Base-by-base conservation (phyloP, 805 yeast species). In the Sugiyamaella smithiae region DNA sequence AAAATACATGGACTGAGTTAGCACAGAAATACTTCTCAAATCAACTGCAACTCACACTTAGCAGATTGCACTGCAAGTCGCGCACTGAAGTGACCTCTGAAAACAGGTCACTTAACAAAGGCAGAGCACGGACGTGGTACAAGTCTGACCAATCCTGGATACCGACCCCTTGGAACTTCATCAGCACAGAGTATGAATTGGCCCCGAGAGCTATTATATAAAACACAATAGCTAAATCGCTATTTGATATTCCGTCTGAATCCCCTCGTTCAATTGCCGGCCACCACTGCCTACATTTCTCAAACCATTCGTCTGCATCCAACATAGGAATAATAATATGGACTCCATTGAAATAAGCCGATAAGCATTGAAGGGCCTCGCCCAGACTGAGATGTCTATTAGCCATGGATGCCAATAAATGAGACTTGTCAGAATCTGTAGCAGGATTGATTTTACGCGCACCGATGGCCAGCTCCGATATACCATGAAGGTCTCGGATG, bases 121-220 rank as follows among this genome's bases (percentile, higher is more conserved):
- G 38, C 5, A 35, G 20, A 4, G 38, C 38, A 4, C 38, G 19
- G 4, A 35, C 12, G 16, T 35, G 22, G 38, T 35, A 35, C 7
- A 35, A 20, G 12, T 35, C 12, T 16, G 38, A 35, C 38, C 38
- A 35, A 4, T 35, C 38, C 22, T 35, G 38, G 5, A 35, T 35
- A 16, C 38, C 38, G 8, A 35, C 22, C 4, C 16, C 22, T 19
- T 35, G 38, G 3, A 35, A 35, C 20, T 12, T 35, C 12, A 19
- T 19, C 16, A 35, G 38, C 16, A 35, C 38, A 4, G 38, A 35
- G 20, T 35, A 35, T 3, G 38, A 35, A 35, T 35, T 35, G 22
- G 38, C 38, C 22, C 38, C 38, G 9, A 35, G 22, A n/a, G 38
- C 38, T n/a, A 35, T 35, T 35, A 35, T 35, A 12, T 35, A 35